A percentile compares a stretch with the other conserved stretches of the same genome.
These are phyloP conservation scores for Syzygium jambos DNA, from an alignment of 345 rosid genomes.

Conservation along the genomic window DNA sequence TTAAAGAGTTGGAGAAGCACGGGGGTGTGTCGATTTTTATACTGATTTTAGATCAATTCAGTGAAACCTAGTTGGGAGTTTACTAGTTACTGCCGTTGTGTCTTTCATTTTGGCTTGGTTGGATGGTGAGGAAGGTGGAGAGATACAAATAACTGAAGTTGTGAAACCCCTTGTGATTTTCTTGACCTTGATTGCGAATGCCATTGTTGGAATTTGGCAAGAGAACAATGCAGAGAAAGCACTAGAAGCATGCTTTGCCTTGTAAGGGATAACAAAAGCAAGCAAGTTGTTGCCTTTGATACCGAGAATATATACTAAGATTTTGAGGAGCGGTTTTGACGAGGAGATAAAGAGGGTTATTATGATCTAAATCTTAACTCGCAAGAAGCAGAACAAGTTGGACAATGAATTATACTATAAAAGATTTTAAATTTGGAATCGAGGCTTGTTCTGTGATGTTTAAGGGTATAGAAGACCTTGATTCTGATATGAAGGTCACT, in stretches of 20 bases:
- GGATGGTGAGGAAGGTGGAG: slow-evolving; percentile 89
- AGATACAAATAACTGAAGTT: slow-evolving; percentile 73
- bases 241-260: slow-evolving; percentile 39
- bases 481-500: too few relatives aligned
- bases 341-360: too few relatives aligned
- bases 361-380: too few relatives aligned
- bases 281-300: too few relatives aligned
- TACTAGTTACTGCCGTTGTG: slow-evolving; percentile 62
- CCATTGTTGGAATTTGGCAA: slow-evolving; percentile 88
- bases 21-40: slow-evolving; percentile 54
- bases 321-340: too few relatives aligned
- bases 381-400: too few relatives aligned
- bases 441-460: too few relatives aligned
- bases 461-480: too few relatives aligned
- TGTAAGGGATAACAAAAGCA: too few relatives aligned
- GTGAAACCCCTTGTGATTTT: slow-evolving; percentile 93
- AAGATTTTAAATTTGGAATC: too few relatives aligned
- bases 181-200: slow-evolving; percentile 84
- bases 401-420: too few relatives aligned
- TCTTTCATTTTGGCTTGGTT: slow-evolving; percentile 74
- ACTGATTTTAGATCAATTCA: slow-evolving; percentile 72
- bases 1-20: slow-evolving; percentile 77
- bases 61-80: slow-evolving; percentile 79
- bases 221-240: slow-evolving; percentile 92
- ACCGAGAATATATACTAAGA: too few relatives aligned